These are phyloP conservation scores for Teratosphaeria gauchensis DNA, from an alignment of 2,329 filamentous ascomycete genomes.

Conservation along the genomic window DNA sequence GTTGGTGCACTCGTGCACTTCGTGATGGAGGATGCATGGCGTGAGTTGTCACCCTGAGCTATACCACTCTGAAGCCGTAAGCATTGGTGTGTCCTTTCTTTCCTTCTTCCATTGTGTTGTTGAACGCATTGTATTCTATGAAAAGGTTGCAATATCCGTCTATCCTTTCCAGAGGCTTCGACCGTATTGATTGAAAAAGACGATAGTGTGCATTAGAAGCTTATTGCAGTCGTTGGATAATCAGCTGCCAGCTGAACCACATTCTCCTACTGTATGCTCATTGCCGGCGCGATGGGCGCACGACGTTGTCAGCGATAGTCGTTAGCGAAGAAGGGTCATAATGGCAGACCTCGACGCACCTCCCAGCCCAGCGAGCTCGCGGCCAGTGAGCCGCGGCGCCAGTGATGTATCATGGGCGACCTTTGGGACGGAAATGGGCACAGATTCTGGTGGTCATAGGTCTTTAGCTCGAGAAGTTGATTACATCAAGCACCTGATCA, in stretches of 20 bases:
- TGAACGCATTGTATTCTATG: background rate
- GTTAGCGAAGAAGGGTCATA: background rate
- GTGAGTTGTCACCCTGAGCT: background rate
- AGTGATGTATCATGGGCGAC: constrained; percentile 8
- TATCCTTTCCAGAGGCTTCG: no score
- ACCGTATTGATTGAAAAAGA: background rate
- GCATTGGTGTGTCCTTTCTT: background rate
- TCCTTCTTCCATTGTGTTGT: background rate
- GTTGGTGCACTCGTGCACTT: background rate
- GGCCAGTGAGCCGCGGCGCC: constrained; percentile 6
- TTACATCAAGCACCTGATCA: constrained; percentile 14
- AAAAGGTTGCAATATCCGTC: no score
- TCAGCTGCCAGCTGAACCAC: background rate
- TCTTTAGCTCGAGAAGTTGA: constrained; percentile 14
- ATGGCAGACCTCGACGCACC: constrained; percentile 1
- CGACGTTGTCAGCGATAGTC: background rate
- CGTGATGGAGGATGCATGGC: background rate
- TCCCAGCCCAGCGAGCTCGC: background rate
- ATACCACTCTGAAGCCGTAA: background rate
- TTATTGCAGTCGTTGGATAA: background rate
- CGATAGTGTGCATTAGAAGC: background rate
- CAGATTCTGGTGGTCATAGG: constrained; percentile 3
- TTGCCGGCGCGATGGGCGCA: background rate
- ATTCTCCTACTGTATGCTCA: background rate
- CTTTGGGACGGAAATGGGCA: background rate